Conservation (phyloP, 2,329 filamentous ascomycete species). For the Phaeosphaeriaceae sp. region DNA sequence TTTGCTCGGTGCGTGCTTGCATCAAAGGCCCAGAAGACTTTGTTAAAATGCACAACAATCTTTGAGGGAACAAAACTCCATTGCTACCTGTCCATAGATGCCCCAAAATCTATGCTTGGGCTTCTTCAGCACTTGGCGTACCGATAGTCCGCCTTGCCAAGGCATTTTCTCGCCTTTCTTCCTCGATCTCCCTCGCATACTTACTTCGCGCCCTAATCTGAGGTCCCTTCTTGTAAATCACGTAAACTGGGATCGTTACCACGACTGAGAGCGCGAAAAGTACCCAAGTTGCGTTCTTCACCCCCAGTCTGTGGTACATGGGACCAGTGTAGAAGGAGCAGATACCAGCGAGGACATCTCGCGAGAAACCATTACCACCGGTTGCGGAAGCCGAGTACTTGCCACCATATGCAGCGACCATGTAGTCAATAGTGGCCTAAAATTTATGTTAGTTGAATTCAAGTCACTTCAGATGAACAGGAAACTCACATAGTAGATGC, state of each 20-base stretch:
- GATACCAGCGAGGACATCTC: conserved; percentile 75
- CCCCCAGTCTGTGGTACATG: conserved; percentile 33
- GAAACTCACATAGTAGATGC: neutral
- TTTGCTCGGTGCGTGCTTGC: too few relatives aligned
- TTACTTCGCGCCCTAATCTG: conserved; percentile 51
- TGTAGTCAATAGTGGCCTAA: conserved; percentile 79
- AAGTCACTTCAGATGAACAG: too few relatives aligned
- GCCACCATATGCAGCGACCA: conserved; percentile 73
- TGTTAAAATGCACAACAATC: too few relatives aligned
- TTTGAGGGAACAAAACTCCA: too few relatives aligned
- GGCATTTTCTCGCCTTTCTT: conserved; percentile 21
- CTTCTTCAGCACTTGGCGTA: neutral
- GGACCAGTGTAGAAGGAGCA: conserved; percentile 62
- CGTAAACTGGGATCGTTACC: conserved; percentile 60
- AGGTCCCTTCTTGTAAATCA: conserved; percentile 63
- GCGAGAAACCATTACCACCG: conserved; percentile 76
- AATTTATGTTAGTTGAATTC: conserved; percentile 48
- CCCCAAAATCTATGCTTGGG: neutral
- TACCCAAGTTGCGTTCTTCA: conserved; percentile 41
- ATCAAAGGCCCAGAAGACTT: too few relatives aligned
- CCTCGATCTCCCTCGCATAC: conserved; percentile 27
- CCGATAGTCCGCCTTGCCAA: neutral
- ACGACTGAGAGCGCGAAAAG: conserved; percentile 58
- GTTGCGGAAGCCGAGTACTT: conserved; percentile 74
- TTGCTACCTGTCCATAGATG: too few relatives aligned